These are phyloP conservation scores for Marvania coccoides DNA, from an alignment of 139 green algal genomes.

Conservation along the genomic window DNA sequence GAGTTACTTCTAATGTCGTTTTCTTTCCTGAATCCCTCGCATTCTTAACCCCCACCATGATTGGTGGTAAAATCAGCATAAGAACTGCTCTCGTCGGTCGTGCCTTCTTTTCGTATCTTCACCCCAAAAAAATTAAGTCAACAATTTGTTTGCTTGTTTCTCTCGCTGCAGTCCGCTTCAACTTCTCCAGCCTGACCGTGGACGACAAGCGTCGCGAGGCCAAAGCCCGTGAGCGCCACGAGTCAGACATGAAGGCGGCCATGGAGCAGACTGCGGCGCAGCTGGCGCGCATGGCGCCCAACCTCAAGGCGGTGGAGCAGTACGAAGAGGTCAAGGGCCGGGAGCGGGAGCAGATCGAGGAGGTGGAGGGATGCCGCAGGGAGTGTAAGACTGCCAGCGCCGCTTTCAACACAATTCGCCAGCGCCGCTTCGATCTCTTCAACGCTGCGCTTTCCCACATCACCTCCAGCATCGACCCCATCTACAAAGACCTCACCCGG, in stretches of 20 bases:
- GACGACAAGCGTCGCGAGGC: constrained; percentile 14
- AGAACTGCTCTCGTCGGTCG: too few species aligned
- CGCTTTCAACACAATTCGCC: constrained; percentile 63
- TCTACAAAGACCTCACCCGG: constrained; percentile 90
- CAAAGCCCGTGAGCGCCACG: constrained; percentile 23
- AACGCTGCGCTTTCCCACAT: constrained; percentile 82
- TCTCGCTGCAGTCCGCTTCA: constrained; percentile 2
- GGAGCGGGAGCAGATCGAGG: constrained; percentile 64
- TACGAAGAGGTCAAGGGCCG: constrained; percentile 74
- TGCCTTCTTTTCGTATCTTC: too few species aligned
- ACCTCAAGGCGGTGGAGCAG: constrained; percentile 90
- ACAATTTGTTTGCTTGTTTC: too few species aligned
- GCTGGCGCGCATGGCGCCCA: constrained; percentile 59
- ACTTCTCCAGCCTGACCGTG: constrained; percentile 24
- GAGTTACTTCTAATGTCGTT: too few species aligned
- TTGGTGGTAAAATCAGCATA: too few species aligned
- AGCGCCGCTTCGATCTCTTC: constrained; percentile 69
- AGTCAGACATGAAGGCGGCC: constrained; percentile 10
- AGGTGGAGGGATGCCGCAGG: constrained; percentile 56
- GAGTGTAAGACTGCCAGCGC: constrained; percentile 32
- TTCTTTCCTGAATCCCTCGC: too few species aligned
- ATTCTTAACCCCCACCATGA: too few species aligned
- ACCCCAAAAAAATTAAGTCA: too few species aligned
- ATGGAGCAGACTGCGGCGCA: constrained; percentile 38
- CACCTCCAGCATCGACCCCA: constrained; percentile 64